A percentile compares a stretch with the other conserved stretches of the same genome.
These are phyloP conservation scores for Tetragonia tetragonoides DNA, from an alignment of 148 eudicot species.

Conservation along the genomic window DNA sequence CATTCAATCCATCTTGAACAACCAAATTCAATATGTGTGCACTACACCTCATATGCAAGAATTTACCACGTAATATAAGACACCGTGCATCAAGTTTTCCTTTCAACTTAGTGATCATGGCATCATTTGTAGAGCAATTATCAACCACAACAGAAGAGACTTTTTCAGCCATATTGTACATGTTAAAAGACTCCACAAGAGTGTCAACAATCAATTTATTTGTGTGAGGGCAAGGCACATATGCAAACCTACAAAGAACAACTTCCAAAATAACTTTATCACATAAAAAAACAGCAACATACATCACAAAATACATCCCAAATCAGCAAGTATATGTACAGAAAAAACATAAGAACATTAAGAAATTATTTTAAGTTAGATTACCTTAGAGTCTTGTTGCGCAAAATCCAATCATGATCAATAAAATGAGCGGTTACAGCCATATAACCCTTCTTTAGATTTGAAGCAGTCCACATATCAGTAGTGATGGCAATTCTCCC, in stretches of 20 bases:
- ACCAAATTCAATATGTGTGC: background rate
- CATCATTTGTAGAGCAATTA: conserved; percentile 23
- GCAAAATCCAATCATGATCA: background rate
- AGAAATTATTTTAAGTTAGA: no score
- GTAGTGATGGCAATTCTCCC: background rate
- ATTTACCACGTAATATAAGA: conserved; percentile 3
- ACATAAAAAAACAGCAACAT: background rate
- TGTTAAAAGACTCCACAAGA: conserved; percentile 8
- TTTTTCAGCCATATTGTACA: conserved; percentile 17
- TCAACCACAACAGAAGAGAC: conserved; percentile 15
- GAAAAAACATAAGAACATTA: background rate
- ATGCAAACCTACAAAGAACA: background rate
- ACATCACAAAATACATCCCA: background rate
- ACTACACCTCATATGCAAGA: conserved; percentile 11
- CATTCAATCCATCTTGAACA: background rate
- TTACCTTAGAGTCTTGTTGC: background rate
- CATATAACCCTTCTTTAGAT: conserved; percentile 7
- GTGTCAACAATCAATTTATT: background rate
- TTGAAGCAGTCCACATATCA: conserved; percentile 7
- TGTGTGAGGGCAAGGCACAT: conserved; percentile 25
- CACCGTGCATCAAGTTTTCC: background rate
- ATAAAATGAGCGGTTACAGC: conserved; percentile 1
- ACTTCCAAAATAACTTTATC: background rate
- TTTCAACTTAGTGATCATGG: conserved; percentile 1
- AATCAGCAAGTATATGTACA: no score